These are phyloP conservation scores for Aureobasidium melanogenum DNA, from an alignment of 2,329 filamentous ascomycete species.

Conservation along the genomic window DNA sequence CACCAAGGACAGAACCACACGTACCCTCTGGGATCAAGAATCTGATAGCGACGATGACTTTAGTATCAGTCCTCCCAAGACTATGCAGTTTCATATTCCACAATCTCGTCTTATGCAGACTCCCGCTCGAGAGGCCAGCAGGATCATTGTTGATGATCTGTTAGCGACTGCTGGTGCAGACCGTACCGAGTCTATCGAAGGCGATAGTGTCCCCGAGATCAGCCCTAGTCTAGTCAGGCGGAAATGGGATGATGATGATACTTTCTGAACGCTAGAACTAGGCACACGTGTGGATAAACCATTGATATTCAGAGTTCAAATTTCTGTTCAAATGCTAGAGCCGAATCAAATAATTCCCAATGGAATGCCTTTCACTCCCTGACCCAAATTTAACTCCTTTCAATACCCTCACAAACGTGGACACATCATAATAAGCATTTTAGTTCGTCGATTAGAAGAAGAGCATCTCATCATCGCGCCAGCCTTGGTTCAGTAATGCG, in stretches of 20 bases:
- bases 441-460: constrained; percentile 51
- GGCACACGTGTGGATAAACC: neutral
- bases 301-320: neutral
- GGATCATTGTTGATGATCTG: constrained; percentile 71
- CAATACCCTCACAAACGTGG: neutral
- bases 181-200: constrained; percentile 39
- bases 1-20: constrained; percentile 35
- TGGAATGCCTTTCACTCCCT: neutral
- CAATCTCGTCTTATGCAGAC: constrained; percentile 72
- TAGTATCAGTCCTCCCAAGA: constrained; percentile 72
- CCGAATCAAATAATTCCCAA: neutral
- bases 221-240: constrained; percentile 40
- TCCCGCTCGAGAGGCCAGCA: constrained; percentile 72
- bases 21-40: constrained; percentile 53
- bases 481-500: constrained; percentile 54
- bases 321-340: neutral
- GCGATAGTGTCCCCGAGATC: constrained; percentile 32
- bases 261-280: constrained; percentile 27
- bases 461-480: constrained; percentile 62
- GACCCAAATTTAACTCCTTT: neutral
- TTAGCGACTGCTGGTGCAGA: constrained; percentile 63
- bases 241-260: constrained; percentile 37
- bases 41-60: constrained; percentile 52
- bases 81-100: constrained; percentile 75
- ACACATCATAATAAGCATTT: neutral